phyloP scores from a whole-genome alignment of 768 basidiomycete species.

The Candolleomyces efflorescens region DNA sequence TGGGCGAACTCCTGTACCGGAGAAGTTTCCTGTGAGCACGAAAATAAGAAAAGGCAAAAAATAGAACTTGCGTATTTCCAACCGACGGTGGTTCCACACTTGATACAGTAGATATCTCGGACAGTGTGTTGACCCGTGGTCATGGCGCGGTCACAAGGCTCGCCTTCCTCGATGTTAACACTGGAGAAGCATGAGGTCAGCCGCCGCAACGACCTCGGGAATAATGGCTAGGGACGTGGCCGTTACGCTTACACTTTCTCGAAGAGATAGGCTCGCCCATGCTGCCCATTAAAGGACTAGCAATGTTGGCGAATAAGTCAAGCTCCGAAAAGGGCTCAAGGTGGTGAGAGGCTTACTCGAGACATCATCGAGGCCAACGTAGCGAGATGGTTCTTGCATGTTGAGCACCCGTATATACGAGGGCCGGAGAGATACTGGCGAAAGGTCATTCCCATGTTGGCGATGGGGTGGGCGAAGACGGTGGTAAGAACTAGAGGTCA shows the following conservation, averaged over 20 bases:
- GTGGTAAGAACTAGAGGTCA: background rate
- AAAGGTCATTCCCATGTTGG: constrained; percentile 83
- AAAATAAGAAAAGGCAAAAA: constrained; percentile 3
- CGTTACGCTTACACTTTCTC: constrained; percentile 74
- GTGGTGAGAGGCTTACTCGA: constrained; percentile 47
- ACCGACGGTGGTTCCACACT: constrained; percentile 81
- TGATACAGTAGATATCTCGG: constrained; percentile 90
- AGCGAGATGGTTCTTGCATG: constrained; percentile 87
- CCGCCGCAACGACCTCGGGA: constrained; percentile 11
- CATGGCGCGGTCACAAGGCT: constrained; percentile 90
- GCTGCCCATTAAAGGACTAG: constrained; percentile 96
- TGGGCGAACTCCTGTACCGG: constrained; percentile 78
- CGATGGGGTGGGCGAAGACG: background rate
- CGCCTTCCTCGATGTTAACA: constrained; percentile 89
- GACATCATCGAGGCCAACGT: constrained; percentile 90
- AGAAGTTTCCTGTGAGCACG: background rate
- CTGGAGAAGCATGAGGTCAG: constrained; percentile 33
- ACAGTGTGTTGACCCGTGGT: constrained; percentile 96
- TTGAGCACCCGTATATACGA: constrained; percentile 84
- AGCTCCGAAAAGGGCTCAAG: constrained; percentile 11
- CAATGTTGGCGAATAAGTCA: constrained; percentile 7
- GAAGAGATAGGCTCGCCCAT: constrained; percentile 93
- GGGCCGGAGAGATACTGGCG: constrained; percentile 80
- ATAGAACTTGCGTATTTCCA: constrained; percentile 91
- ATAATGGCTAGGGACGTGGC: background rate